Evolutionary conservation across 139 green algal genomes (phyloP).

Genomic region (Tetradesmus lagerheimii): DNA sequence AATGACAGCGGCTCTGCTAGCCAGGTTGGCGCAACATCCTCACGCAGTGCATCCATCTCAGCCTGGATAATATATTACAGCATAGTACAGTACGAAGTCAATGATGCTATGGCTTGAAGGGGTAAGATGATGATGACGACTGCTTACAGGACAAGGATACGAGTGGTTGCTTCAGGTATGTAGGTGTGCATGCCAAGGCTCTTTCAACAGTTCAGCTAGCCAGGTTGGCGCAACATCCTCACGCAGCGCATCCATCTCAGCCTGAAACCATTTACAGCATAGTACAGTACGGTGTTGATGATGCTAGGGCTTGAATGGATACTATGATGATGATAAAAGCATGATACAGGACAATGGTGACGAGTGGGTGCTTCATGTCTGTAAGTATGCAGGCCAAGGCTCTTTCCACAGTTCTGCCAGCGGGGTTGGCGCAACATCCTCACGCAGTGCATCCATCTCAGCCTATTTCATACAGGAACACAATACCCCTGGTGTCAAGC

Average conservation of each 20-base stretch:
- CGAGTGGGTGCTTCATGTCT: no score
- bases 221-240: constrained; percentile 54
- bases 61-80: no score
- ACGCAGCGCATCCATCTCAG: constrained; percentile 52
- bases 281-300: no score
- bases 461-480: constrained; percentile 48
- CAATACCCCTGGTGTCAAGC: no score
- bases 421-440: constrained; percentile 57
- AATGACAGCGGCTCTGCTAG: constrained; percentile 58
- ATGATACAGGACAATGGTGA: not conserved
- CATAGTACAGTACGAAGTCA: no score
- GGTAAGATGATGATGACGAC: no score
- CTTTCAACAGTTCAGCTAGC: constrained; percentile 52
- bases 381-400: constrained; percentile 33
- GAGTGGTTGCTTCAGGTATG: no score
- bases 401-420: constrained; percentile 56
- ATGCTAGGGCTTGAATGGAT: no score
- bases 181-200: no score
- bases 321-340: no score
- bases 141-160: no score
- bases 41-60: constrained; percentile 58
- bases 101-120: no score
- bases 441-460: constrained; percentile 57
- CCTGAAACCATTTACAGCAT: constrained; percentile 39
- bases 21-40: constrained; percentile 59